Percentiles rank a stretch among this genome's conserved stretches.
Evolutionary conservation across 2,329 filamentous ascomycete species (phyloP).

Genomic region (Aspergillus fijiensis): DNA sequence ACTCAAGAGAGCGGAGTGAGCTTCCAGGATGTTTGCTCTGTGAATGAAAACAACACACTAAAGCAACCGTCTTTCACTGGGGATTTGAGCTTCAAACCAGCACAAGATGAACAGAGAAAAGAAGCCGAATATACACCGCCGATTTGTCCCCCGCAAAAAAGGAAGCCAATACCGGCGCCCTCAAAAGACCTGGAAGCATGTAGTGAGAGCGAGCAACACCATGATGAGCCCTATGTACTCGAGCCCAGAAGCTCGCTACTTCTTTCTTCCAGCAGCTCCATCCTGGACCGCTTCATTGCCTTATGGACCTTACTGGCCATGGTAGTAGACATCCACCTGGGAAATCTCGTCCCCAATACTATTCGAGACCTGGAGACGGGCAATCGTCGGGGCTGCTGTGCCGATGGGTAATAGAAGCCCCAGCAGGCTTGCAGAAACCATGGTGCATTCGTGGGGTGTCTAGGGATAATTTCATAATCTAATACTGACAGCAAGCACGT

Average conservation of each 20-base stretch:
- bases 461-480: background rate
- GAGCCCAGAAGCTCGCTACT: constrained; percentile 9
- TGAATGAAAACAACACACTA: too few species aligned
- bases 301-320: constrained; percentile 78
- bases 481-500: background rate
- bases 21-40: background rate
- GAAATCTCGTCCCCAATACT: constrained; percentile 67
- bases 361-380: constrained; percentile 65
- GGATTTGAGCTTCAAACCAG: too few species aligned
- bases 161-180: background rate
- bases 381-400: constrained; percentile 65
- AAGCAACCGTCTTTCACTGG: too few species aligned
- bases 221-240: background rate
- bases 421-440: background rate
- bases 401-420: constrained; percentile 56
- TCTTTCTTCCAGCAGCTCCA: constrained; percentile 21
- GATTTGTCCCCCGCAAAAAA: background rate
- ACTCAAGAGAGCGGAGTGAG: background rate
- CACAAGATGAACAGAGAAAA: too few species aligned
- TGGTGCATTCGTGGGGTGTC: background rate
- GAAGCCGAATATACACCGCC: background rate
- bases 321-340: constrained; percentile 69
- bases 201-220: background rate
- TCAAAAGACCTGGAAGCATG: constrained; percentile 14
- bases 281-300: constrained; percentile 23